phyloP scores from a whole-genome alignment of 148 eudicot genomes.

The Polygonum aviculare region DNA sequence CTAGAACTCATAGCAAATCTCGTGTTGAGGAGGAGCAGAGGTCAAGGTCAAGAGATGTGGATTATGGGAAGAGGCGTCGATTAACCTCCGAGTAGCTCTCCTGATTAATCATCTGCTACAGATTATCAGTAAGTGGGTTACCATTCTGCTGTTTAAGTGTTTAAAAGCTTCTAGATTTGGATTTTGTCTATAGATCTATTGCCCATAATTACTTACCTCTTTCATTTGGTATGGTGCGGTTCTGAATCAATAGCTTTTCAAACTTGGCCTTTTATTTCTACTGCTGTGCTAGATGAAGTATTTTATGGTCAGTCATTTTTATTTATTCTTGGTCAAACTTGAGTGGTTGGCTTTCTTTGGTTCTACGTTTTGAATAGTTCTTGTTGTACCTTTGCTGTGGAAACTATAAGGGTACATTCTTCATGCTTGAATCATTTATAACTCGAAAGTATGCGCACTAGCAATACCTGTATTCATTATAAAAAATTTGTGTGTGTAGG shows the following conservation, averaged over 20 bases:
- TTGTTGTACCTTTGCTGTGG: background rate
- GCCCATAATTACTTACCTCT: background rate
- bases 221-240: background rate
- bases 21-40: slow-evolving; percentile 47
- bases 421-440: background rate
- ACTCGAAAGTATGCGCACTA: background rate
- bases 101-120: background rate
- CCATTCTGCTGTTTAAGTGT: background rate
- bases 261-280: background rate
- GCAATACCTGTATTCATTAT: background rate
- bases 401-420: background rate
- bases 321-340: background rate
- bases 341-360: background rate
- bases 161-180: background rate
- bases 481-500: background rate
- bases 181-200: background rate
- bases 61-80: slow-evolving; percentile 65
- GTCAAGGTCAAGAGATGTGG: slow-evolving; percentile 67
- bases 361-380: background rate
- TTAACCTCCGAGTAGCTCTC: slow-evolving; percentile 37
- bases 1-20: slow-evolving; percentile 59
- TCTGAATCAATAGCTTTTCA: background rate
- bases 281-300: background rate
- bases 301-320: background rate
- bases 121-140: background rate